Evolutionary conservation across 148 eudicot genomes (phyloP).

Genomic region (Rhododendron ferrugineum): DNA sequence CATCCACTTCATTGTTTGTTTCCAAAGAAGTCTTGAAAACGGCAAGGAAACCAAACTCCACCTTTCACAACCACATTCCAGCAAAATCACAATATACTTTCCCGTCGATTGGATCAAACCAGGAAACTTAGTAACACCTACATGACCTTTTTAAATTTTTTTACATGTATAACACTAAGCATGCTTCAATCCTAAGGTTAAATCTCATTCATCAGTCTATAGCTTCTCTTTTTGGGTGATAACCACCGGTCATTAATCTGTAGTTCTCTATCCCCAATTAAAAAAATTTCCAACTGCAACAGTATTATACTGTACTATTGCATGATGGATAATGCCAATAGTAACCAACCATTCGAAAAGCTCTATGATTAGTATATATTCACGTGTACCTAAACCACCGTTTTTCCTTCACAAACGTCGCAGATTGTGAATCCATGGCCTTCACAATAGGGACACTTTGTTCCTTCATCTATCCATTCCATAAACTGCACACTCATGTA

Average conservation of each 20-base stretch:
- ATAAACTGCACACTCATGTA: slow-evolving; percentile 58
- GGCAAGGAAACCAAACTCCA: too few relatives aligned
- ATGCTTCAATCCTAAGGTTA: not conserved
- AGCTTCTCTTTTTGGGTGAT: not conserved
- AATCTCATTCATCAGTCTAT: not conserved
- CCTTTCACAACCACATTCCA: too few relatives aligned
- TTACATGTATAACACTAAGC: not conserved
- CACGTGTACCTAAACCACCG: slow-evolving; percentile 7
- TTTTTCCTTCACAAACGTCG: slow-evolving; percentile 61
- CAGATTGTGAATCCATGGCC: slow-evolving; percentile 67
- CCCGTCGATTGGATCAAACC: too few relatives aligned
- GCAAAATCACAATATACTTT: too few relatives aligned
- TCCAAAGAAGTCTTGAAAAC: too few relatives aligned
- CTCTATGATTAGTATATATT: not conserved
- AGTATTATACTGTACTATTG: not conserved
- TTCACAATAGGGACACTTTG: slow-evolving; percentile 85
- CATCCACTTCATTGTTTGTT: too few relatives aligned
- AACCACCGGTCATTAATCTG: not conserved
- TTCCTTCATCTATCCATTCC: slow-evolving; percentile 88
- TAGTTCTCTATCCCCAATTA: not conserved
- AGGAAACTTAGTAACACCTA: too few relatives aligned
- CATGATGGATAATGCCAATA: not conserved
- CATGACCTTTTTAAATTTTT: not conserved
- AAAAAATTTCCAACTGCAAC: not conserved
- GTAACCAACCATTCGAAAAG: not conserved